Conservation (phyloP, 1,284 basidiomycete genomes). For the Boletus smithii region DNA sequence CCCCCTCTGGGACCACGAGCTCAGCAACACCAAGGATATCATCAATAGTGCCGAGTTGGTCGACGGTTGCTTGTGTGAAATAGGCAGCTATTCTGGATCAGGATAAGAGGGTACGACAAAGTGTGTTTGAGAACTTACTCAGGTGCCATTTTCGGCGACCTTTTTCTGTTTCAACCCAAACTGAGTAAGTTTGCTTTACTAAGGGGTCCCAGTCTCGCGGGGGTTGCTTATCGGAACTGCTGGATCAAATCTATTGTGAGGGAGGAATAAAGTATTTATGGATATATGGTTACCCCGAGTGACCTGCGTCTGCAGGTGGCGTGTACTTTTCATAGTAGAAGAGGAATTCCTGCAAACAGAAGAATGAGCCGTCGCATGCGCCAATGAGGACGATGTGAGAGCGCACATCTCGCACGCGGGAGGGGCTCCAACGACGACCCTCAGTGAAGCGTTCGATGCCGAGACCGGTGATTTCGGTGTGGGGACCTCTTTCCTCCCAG, state of each 20-base stretch:
- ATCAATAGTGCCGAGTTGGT: conserved; percentile 62
- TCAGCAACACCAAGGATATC: conserved; percentile 52
- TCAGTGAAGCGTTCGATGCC: conserved; percentile 79
- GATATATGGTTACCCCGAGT: conserved; percentile 37
- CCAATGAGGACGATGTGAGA: conserved; percentile 2
- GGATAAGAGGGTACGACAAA: conserved; percentile 4
- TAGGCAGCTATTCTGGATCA: conserved; percentile 56
- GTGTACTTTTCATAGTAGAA: conserved; percentile 76
- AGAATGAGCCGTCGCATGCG: conserved; percentile 3
- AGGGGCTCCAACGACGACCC: conserved; percentile 75
- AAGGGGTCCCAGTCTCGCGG: conserved; percentile 66
- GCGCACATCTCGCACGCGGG: conserved; percentile 72
- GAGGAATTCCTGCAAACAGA: conserved; percentile 60
- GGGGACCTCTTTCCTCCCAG: conserved; percentile 79
- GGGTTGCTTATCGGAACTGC: conserved; percentile 42
- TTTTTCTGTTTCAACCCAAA: conserved; percentile 59
- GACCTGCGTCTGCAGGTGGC: conserved; percentile 42
- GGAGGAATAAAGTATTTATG: conserved; percentile 1
- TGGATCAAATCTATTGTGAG: conserved; percentile 22
- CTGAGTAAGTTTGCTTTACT: conserved; percentile 78
- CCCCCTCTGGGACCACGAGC: conserved; percentile 54
- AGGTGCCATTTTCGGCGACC: conserved; percentile 76
- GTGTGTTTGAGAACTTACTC: conserved; percentile 44
- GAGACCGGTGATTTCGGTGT: conserved; percentile 70
- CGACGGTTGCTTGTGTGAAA: conserved; percentile 69